Evolutionary conservation across 176 grass and related monocot species (phyloP).

Genomic region (Canna indica): DNA sequence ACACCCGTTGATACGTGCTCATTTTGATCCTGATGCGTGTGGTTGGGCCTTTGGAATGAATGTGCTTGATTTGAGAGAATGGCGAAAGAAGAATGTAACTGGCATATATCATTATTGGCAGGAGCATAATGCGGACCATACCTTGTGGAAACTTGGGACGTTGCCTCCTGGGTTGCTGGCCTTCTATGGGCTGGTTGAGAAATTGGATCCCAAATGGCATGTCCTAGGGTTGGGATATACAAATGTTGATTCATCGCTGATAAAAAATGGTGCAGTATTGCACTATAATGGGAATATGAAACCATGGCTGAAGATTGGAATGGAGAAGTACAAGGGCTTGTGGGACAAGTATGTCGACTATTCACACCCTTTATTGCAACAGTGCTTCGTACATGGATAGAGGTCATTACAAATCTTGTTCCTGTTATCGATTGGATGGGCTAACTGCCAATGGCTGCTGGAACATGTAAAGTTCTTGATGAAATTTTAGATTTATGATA

Average conservation of each 20-base stretch:
- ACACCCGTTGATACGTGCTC: slow-evolving; percentile 78
- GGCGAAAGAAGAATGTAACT: slow-evolving; percentile 91
- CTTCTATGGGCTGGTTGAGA: slow-evolving; percentile 85
- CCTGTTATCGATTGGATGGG: not conserved
- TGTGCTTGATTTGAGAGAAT: slow-evolving; percentile 79
- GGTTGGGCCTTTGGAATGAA: slow-evolving; percentile 99
- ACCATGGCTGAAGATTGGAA: slow-evolving; percentile 98
- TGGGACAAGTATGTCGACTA: slow-evolving; percentile 98
- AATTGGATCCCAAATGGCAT: slow-evolving; percentile 87
- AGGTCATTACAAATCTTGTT: not conserved
- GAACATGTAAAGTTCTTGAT: not conserved
- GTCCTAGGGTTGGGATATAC: slow-evolving; percentile 94
- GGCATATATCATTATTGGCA: slow-evolving; percentile 99
- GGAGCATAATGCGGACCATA: slow-evolving; percentile 85
- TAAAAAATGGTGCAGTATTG: slow-evolving; percentile 92
- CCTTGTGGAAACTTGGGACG: slow-evolving; percentile 94
- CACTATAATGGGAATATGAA: slow-evolving; percentile 99
- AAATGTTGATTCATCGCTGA: slow-evolving; percentile 48
- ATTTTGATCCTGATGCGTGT: slow-evolving; percentile 99
- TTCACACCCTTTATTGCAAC: slow-evolving; percentile 84
- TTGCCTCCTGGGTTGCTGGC: slow-evolving; percentile 88
- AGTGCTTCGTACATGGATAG: slow-evolving; percentile 61
- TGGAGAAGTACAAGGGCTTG: slow-evolving; percentile 93
- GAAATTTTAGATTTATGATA: slow-evolving; percentile 7
- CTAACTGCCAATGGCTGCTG: not conserved